These are phyloP conservation scores for Saitozyma sp. DNA, from an alignment of 768 basidiomycete species.

Conservation along the genomic window DNA sequence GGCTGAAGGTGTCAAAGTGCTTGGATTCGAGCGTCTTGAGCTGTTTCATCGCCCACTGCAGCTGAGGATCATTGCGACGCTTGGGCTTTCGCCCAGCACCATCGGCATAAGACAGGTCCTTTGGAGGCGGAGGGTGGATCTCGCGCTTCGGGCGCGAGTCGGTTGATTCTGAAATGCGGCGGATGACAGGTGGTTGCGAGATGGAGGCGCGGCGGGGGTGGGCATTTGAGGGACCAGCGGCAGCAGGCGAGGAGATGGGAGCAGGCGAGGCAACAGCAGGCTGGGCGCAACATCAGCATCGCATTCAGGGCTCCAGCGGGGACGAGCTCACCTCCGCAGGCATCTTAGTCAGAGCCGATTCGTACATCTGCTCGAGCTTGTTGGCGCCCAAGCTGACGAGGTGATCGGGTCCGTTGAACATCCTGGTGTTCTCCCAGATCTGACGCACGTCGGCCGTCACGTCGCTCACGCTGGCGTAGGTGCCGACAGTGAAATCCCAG, in stretches of 20 bases:
- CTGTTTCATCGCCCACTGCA: slow-evolving; percentile 76
- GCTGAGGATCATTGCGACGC: slow-evolving; percentile 69
- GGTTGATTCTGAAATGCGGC: slow-evolving; percentile 60
- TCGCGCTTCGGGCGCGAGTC: slow-evolving; percentile 86
- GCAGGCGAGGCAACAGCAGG: slow-evolving; percentile 15
- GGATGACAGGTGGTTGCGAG: slow-evolving; percentile 70
- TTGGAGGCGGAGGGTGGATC: slow-evolving; percentile 91
- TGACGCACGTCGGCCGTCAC: slow-evolving; percentile 81
- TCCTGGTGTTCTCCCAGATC: slow-evolving; percentile 81
- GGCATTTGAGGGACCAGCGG: slow-evolving; percentile 23
- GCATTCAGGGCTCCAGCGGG: background rate
- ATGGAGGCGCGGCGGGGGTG: slow-evolving; percentile 69
- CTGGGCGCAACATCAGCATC: background rate
- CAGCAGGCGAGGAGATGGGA: slow-evolving; percentile 15
- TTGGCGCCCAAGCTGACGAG: slow-evolving; percentile 74
- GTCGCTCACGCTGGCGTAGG: slow-evolving; percentile 71
- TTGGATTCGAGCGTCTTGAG: slow-evolving; percentile 73
- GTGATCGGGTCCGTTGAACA: slow-evolving; percentile 93
- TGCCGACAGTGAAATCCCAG: slow-evolving; percentile 47
- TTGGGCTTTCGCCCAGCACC: slow-evolving; percentile 61
- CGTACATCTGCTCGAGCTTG: slow-evolving; percentile 77
- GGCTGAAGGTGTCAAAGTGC: slow-evolving; percentile 68
- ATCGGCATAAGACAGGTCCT: slow-evolving; percentile 82
- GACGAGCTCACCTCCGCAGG: slow-evolving; percentile 71
- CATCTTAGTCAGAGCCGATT: slow-evolving; percentile 81